Evolutionary conservation across 129 eudicot species (phyloP).

Genomic region (Pittosporum tobira): DNA sequence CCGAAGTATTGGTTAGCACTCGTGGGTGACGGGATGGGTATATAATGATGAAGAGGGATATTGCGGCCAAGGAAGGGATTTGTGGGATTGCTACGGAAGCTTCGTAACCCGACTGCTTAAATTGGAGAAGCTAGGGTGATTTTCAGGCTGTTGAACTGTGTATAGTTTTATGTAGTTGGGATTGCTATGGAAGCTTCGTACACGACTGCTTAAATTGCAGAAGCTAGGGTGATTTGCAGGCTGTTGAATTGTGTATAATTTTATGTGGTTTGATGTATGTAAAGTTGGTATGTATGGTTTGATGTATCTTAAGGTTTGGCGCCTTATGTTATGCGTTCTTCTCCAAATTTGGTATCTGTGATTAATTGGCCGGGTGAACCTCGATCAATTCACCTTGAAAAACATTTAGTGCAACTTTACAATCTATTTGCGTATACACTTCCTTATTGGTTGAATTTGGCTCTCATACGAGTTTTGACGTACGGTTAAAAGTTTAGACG

Average conservation of each 20-base stretch:
- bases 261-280: not conserved
- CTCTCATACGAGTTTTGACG: no score
- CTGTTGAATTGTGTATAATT: conserved; percentile 14
- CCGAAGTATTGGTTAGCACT: conserved; percentile 59
- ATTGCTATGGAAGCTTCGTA: no score
- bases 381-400: no score
- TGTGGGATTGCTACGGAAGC: conserved; percentile 48
- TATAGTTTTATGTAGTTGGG: conserved; percentile 12
- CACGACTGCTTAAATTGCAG: conserved; percentile 28
- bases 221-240: conserved; percentile 3
- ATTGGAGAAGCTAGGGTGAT: no score
- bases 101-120: conserved; percentile 33
- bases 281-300: not conserved
- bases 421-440: no score
- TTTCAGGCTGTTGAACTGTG: conserved; percentile 11
- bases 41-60: conserved; percentile 31
- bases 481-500: no score
- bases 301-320: no score
- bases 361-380: no score
- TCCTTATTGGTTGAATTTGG: no score
- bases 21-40: conserved; percentile 49
- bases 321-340: no score
- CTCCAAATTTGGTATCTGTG: no score
- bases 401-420: no score
- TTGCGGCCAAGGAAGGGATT: conserved; percentile 23